Evolutionary conservation across 106 monocot genomes (phyloP).

Genomic region (Dendrobium huoshanense): DNA sequence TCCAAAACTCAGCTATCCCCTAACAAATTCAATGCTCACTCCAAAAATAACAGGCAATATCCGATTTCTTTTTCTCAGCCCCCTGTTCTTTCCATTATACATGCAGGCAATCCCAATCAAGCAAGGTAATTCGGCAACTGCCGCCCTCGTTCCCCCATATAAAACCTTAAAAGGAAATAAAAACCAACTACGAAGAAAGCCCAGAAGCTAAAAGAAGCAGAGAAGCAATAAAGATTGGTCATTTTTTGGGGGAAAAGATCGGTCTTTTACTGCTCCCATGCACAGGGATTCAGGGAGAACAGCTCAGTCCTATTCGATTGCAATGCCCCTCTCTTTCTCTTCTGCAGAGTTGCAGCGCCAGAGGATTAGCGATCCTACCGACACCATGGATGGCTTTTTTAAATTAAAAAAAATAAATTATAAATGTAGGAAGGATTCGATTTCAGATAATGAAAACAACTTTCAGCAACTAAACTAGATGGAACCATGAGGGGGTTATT

Average conservation of each 20-base stretch:
- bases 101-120: conserved; percentile 1
- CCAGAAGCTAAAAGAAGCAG: background rate
- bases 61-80: background rate
- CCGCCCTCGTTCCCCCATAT: conserved; percentile 1
- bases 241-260: background rate
- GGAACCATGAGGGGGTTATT: background rate
- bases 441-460: no score
- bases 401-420: background rate
- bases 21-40: background rate
- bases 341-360: background rate
- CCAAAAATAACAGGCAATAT: background rate
- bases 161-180: conserved; percentile 8
- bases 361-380: background rate
- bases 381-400: background rate
- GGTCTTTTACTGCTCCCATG: background rate
- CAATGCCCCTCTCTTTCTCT: background rate
- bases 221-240: background rate
- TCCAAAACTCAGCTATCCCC: background rate
- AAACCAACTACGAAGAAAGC: background rate
- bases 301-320: background rate
- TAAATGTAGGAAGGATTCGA: no score
- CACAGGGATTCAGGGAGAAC: background rate
- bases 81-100: background rate
- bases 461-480: background rate
- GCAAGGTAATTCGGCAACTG: background rate